These are phyloP conservation scores for Backusella luteola DNA, from an alignment of 192 early-diverging fungal species.

Conservation along the genomic window DNA sequence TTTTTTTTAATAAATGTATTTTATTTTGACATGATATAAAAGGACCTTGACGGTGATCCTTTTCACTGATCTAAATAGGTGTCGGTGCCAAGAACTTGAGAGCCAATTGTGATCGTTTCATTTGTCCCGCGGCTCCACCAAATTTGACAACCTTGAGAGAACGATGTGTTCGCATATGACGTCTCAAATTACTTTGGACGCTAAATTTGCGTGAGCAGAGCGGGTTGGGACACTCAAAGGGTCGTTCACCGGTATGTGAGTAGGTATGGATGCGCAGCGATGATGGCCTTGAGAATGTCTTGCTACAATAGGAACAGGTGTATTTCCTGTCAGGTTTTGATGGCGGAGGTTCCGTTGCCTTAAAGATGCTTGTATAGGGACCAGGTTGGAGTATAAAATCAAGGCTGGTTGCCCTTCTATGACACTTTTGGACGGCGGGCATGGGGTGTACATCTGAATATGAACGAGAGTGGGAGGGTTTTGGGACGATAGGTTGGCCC, in stretches of 20 bases:
- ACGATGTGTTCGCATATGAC: slow-evolving; percentile 59
- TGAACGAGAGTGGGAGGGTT: neutral
- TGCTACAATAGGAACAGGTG: slow-evolving; percentile 57
- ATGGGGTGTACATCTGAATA: neutral
- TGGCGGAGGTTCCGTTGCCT: neutral
- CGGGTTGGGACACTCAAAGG: slow-evolving; percentile 59
- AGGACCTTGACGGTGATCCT: too few relatives aligned
- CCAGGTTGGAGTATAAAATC: neutral
- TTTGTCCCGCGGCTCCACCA: neutral
- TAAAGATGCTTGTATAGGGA: neutral
- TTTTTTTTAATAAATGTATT: too few relatives aligned
- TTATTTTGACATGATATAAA: too few relatives aligned
- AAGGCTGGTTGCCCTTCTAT: neutral
- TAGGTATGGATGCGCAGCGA: slow-evolving; percentile 66
- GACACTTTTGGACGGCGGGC: neutral
- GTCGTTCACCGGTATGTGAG: slow-evolving; percentile 77
- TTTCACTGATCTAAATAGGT: neutral
- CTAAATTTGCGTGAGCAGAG: slow-evolving; percentile 67
- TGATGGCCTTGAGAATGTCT: slow-evolving; percentile 67
- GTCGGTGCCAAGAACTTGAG: neutral
- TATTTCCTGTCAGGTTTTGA: slow-evolving; percentile 39
- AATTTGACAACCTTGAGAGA: neutral
- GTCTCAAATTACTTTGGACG: slow-evolving; percentile 70
- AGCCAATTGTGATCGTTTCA: neutral
- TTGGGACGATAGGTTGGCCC: neutral